phyloP scores from a whole-genome alignment of 176 grass and related monocot genomes.

The Paspalum vaginatum region DNA sequence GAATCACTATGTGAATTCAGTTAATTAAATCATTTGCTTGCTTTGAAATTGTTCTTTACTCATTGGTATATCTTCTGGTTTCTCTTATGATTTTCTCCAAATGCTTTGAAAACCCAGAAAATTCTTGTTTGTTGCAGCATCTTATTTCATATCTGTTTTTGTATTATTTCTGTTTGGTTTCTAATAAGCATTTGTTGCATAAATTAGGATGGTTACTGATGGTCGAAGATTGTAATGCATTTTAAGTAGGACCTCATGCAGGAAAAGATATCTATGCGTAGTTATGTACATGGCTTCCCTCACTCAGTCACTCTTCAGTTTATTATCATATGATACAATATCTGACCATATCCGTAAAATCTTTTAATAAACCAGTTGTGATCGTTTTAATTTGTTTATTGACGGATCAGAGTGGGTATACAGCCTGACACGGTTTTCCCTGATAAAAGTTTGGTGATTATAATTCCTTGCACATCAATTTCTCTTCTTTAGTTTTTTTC shows the following conservation, averaged over 20 bases:
- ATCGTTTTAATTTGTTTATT: neutral
- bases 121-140: neutral
- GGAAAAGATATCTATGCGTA: neutral
- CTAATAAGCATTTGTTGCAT: neutral
- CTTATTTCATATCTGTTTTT: conserved; percentile 10
- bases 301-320: too few relatives aligned
- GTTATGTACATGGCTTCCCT: neutral
- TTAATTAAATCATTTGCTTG: neutral
- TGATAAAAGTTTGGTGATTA: conserved; percentile 1
- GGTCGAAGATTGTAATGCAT: neutral
- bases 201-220: neutral
- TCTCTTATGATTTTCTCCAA: neutral
- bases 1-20: neutral
- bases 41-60: neutral
- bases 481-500: neutral
- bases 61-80: neutral
- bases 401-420: neutral
- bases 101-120: neutral
- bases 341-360: neutral
- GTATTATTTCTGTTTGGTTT: neutral
- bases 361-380: neutral
- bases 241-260: conserved; percentile 4
- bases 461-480: neutral
- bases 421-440: neutral
- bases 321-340: neutral